These are phyloP conservation scores for Diaporthe sp. DNA, from an alignment of 2,329 filamentous ascomycete genomes.

Conservation along the genomic window DNA sequence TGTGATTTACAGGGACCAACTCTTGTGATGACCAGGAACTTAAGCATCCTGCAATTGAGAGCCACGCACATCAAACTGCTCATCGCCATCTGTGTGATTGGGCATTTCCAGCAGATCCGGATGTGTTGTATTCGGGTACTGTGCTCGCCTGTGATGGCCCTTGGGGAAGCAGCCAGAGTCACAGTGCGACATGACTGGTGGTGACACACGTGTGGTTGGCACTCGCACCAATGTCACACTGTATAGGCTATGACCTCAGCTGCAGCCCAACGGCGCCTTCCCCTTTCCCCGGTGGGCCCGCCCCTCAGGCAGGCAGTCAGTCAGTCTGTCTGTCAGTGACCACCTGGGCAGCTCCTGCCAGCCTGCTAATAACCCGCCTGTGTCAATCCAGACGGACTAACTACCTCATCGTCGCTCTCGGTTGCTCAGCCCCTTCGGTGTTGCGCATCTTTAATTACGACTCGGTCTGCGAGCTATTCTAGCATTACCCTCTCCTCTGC, in stretches of 20 bases:
- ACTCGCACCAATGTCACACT: background rate
- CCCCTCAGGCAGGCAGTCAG: constrained; percentile 23
- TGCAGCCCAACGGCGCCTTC: constrained; percentile 33
- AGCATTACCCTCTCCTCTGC: background rate
- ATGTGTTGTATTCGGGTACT: background rate
- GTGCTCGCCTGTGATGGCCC: constrained; percentile 4
- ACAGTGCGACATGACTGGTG: background rate
- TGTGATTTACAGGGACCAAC: background rate
- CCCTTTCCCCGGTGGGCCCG: constrained; percentile 34
- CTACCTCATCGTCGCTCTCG: constrained; percentile 33
- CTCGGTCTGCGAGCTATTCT: constrained; percentile 14
- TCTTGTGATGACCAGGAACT: background rate
- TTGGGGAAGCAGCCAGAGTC: constrained; percentile 1
- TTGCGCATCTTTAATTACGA: constrained; percentile 24
- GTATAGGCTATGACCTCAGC: constrained; percentile 32
- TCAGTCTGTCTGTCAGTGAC: constrained; percentile 21
- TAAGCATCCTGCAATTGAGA: background rate
- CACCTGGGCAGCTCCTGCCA: constrained; percentile 21
- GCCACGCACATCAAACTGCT: background rate
- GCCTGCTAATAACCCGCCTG: constrained; percentile 12
- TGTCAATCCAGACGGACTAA: constrained; percentile 17
- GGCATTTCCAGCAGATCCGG: constrained; percentile 15
- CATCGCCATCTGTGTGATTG: constrained; percentile 6
- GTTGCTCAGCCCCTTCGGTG: constrained; percentile 34
- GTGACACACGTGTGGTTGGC: background rate